phyloP scores from a whole-genome alignment of 2,329 filamentous ascomycete species.

The Penicillium brevicompactum region DNA sequence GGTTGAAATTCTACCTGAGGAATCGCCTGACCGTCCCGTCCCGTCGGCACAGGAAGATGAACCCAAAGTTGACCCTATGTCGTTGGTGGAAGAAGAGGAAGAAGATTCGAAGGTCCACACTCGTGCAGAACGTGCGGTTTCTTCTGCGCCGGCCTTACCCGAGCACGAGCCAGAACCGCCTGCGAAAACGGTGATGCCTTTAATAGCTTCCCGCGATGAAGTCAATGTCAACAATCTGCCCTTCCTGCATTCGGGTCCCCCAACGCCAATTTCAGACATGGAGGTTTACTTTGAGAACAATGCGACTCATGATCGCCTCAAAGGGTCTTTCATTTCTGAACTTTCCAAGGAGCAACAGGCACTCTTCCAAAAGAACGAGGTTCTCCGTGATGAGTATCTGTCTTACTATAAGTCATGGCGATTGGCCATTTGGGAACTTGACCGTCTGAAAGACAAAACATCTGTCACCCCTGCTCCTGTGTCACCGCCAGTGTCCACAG shows the following conservation, averaged over 20 bases:
- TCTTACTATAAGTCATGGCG: constrained; percentile 50
- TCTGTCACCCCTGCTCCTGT: constrained; percentile 40
- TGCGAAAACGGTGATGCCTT: constrained; percentile 8
- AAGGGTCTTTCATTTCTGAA: constrained; percentile 40
- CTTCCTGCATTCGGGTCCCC: constrained; percentile 46
- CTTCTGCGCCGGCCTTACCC: constrained; percentile 10
- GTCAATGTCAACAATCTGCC: constrained; percentile 49
- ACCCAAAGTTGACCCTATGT: constrained; percentile 6
- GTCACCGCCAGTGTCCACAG: constrained; percentile 37
- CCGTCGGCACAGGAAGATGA: constrained; percentile 17
- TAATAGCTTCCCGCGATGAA: constrained; percentile 18
- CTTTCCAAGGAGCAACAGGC: constrained; percentile 43
- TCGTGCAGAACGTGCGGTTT: constrained; percentile 12
- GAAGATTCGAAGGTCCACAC: constrained; percentile 3
- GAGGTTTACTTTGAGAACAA: constrained; percentile 48
- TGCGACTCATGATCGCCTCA: constrained; percentile 40
- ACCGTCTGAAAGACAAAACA: constrained; percentile 43
- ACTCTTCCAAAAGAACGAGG: constrained; percentile 42
- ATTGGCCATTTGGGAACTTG: constrained; percentile 44
- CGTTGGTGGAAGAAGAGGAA: constrained; percentile 19
- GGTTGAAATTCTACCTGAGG: not conserved
- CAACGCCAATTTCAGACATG: constrained; percentile 48
- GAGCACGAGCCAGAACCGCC: constrained; percentile 9
- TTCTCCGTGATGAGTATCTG: constrained; percentile 44
- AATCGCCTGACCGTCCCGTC: not conserved